Percentiles rank a stretch among this genome's conserved stretches.
phyloP scores from a whole-genome alignment of 1,284 basidiomycete genomes.

The Grifola frondosa region DNA sequence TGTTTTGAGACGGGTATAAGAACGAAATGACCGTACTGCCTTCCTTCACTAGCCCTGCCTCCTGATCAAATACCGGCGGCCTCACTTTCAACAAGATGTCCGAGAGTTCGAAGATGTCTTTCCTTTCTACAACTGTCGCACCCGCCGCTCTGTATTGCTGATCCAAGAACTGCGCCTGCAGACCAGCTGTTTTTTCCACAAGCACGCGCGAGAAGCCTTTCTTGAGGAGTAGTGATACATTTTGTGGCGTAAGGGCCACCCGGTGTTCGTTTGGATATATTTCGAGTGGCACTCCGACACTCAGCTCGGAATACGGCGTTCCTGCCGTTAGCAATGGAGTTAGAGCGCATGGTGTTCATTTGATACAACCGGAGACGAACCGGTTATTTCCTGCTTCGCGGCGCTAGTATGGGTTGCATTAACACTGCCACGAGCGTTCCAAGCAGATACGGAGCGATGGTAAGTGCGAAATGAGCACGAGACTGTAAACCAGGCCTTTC shows the following conservation, averaged over 20 bases:
- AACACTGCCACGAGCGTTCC: constrained; percentile 22
- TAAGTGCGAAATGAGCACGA: constrained; percentile 26
- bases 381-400: constrained; percentile 21
- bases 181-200: constrained; percentile 71
- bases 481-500: constrained; percentile 16
- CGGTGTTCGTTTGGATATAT: constrained; percentile 74
- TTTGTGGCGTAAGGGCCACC: constrained; percentile 78
- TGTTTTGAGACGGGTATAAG: constrained; percentile 80
- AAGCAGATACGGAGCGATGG: constrained; percentile 19
- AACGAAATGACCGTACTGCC: constrained; percentile 83
- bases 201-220: constrained; percentile 76
- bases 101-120: constrained; percentile 59
- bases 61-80: constrained; percentile 63
- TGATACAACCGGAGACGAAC: constrained; percentile 11
- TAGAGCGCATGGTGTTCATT: constrained; percentile 3
- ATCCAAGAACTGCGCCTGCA: constrained; percentile 74
- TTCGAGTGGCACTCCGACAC: constrained; percentile 78
- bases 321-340: constrained; percentile 37
- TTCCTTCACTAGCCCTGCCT: constrained; percentile 58
- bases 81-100: constrained; percentile 85
- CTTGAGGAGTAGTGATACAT: constrained; percentile 70
- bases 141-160: constrained; percentile 78
- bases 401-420: constrained; percentile 13
- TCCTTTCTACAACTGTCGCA: constrained; percentile 65
- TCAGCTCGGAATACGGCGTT: constrained; percentile 68